Conservation (phyloP, 352 stramenopile genomes). For the Phytophthora agathidicida region DNA sequence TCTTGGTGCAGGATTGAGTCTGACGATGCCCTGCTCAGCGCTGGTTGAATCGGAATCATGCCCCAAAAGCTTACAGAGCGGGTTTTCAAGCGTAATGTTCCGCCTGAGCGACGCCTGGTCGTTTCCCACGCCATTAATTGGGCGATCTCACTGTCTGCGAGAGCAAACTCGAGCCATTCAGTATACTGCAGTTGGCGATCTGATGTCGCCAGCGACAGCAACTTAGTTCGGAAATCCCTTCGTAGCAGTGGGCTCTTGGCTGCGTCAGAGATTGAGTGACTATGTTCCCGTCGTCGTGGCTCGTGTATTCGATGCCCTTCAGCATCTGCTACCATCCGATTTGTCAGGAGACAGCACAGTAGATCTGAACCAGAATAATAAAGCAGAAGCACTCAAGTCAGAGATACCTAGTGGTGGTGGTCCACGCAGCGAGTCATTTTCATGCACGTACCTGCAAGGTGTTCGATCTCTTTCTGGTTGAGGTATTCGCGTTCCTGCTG, state of each 20-base stretch:
- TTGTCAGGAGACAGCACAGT: conserved; percentile 54
- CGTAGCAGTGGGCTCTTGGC: conserved; percentile 53
- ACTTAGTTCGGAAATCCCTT: conserved; percentile 51
- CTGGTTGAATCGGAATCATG: conserved; percentile 28
- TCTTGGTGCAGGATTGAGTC: conserved; percentile 30
- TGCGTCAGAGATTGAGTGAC: conserved; percentile 26
- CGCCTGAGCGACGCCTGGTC: conserved; percentile 2
- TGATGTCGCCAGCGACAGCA: conserved; percentile 36
- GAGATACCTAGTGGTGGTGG: no score
- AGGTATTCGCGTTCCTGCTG: conserved; percentile 33
- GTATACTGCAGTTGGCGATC: conserved; percentile 35
- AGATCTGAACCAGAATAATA: conserved; percentile 38
- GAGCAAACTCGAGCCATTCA: conserved; percentile 44
- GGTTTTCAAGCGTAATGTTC: conserved; percentile 7
- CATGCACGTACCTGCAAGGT: conserved; percentile 51
- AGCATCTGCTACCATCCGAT: conserved; percentile 39
- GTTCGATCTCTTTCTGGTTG: conserved; percentile 39
- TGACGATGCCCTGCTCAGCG: conserved; percentile 22
- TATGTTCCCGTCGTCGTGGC: not conserved
- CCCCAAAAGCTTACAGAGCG: conserved; percentile 30
- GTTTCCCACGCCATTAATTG: conserved; percentile 46
- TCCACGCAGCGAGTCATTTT: no score
- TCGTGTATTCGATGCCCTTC: conserved; percentile 13
- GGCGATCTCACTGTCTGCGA: conserved; percentile 37
- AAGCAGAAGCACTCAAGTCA: not conserved